Conservation (phyloP, 2,329 filamentous ascomycete species). For the Calonectria leucothoes region DNA sequence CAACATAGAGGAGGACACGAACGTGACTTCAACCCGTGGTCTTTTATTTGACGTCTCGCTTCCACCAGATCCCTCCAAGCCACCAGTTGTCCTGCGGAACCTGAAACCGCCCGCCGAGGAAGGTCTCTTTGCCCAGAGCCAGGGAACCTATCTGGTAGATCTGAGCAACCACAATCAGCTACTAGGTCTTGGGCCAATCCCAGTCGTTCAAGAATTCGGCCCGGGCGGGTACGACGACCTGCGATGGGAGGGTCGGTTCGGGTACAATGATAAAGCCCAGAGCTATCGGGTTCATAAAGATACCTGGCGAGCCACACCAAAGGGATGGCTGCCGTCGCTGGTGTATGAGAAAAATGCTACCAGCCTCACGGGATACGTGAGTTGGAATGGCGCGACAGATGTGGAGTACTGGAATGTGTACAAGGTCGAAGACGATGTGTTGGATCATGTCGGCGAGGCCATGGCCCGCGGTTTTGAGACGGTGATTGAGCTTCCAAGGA, state of each 20-base stretch:
- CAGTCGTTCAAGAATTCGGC: slow-evolving; percentile 40
- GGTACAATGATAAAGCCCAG: slow-evolving; percentile 28
- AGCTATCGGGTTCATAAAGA: slow-evolving; percentile 41
- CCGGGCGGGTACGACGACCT: slow-evolving; percentile 32
- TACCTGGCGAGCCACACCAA: slow-evolving; percentile 37
- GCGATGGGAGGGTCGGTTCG: slow-evolving; percentile 40
- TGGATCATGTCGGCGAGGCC: slow-evolving; percentile 10
- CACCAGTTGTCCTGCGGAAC: slow-evolving; percentile 24
- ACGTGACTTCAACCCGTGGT: slow-evolving; percentile 16
- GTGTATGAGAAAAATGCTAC: slow-evolving; percentile 24
- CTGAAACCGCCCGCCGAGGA: background rate
- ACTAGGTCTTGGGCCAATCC: slow-evolving; percentile 36
- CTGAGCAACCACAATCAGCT: slow-evolving; percentile 39
- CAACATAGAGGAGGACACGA: slow-evolving; percentile 35
- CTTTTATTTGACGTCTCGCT: slow-evolving; percentile 28
- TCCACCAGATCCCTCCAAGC: slow-evolving; percentile 21
- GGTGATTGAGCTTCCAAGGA: slow-evolving; percentile 28
- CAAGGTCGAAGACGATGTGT: background rate
- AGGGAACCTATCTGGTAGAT: slow-evolving; percentile 32
- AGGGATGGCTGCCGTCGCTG: slow-evolving; percentile 27
- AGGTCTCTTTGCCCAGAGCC: slow-evolving; percentile 11
- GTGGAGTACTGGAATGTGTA: slow-evolving; percentile 40
- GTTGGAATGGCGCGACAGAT: slow-evolving; percentile 44
- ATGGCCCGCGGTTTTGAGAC: slow-evolving; percentile 37
- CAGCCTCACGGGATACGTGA: slow-evolving; percentile 27